Evolutionary conservation across 306 rosid species (phyloP).

Genomic region (Malus sieversii): DNA sequence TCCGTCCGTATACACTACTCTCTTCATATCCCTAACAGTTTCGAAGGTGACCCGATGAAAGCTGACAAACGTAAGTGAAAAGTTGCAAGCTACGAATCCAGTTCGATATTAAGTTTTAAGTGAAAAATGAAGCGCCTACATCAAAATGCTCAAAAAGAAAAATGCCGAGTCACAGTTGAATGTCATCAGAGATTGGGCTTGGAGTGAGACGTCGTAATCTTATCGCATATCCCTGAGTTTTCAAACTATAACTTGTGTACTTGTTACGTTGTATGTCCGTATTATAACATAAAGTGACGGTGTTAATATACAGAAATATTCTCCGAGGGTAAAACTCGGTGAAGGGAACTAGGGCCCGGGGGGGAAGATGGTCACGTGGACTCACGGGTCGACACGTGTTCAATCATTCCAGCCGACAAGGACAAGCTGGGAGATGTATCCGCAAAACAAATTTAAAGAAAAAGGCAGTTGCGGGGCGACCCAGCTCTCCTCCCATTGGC

Average conservation of each 20-base stretch:
- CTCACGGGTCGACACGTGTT: conserved; percentile 32
- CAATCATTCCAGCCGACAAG: conserved; percentile 50
- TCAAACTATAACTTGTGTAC: not conserved
- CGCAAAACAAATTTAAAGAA: conserved; percentile 40
- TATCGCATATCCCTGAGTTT: too few species aligned
- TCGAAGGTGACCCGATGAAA: not conserved
- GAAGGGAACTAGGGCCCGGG: not conserved
- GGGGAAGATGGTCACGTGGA: conserved; percentile 23
- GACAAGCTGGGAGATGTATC: conserved; percentile 55
- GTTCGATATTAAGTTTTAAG: not conserved
- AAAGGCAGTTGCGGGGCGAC: conserved; percentile 39
- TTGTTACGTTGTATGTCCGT: too few species aligned
- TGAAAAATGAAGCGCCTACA: too few species aligned
- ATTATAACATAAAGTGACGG: not conserved
- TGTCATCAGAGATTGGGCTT: not conserved
- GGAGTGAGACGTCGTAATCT: too few species aligned
- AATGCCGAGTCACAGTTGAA: not conserved
- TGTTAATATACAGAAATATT: not conserved
- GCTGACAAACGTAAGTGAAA: not conserved
- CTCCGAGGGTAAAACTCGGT: not conserved
- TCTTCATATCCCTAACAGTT: not conserved
- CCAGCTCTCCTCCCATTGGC: conserved; percentile 49
- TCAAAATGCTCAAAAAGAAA: not conserved
- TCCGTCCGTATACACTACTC: not conserved
- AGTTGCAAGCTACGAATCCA: not conserved